Evolutionary conservation across 163 green algal genomes (phyloP).

Genomic region (Chloroidium sp.): DNA sequence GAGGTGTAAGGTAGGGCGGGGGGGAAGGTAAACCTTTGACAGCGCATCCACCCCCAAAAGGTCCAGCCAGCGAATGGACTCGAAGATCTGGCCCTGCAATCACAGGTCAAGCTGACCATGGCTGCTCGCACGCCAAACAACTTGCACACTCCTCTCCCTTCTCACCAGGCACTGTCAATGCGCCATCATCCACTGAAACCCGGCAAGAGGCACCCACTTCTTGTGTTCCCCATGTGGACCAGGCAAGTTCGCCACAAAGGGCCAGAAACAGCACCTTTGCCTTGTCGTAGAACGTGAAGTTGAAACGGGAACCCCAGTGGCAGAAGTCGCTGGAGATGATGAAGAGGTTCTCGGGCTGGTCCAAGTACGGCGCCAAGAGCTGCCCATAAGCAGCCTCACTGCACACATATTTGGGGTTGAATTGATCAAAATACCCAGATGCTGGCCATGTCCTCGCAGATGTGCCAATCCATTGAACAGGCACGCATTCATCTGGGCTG

Average conservation of each 20-base stretch:
- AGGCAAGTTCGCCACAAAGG: neutral
- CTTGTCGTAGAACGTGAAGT: conserved; percentile 66
- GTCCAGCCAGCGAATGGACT: too few relatives aligned
- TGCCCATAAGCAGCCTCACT: conserved; percentile 77
- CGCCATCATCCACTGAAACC: neutral
- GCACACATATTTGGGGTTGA: conserved; percentile 6
- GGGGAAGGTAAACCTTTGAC: too few relatives aligned
- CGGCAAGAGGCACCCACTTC: neutral
- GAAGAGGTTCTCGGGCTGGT: conserved; percentile 80
- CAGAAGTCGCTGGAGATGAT: conserved; percentile 93
- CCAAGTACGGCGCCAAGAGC: conserved; percentile 72
- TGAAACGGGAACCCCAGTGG: conserved; percentile 89
- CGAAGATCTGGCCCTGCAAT: neutral
- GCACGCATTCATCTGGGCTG: neutral
- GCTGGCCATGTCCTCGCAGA: neutral
- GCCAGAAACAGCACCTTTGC: conserved; percentile 22
- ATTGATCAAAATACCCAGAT: neutral
- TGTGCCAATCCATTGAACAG: neutral
- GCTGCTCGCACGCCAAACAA: neutral
- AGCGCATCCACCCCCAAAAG: too few relatives aligned
- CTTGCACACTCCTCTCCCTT: neutral
- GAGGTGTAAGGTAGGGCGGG: too few relatives aligned
- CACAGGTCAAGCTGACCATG: neutral
- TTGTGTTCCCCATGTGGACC: neutral
- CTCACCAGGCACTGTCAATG: neutral